Evolutionary conservation across 2,329 filamentous ascomycete species (phyloP).

Genomic region (Trichoderma afroharzianum): DNA sequence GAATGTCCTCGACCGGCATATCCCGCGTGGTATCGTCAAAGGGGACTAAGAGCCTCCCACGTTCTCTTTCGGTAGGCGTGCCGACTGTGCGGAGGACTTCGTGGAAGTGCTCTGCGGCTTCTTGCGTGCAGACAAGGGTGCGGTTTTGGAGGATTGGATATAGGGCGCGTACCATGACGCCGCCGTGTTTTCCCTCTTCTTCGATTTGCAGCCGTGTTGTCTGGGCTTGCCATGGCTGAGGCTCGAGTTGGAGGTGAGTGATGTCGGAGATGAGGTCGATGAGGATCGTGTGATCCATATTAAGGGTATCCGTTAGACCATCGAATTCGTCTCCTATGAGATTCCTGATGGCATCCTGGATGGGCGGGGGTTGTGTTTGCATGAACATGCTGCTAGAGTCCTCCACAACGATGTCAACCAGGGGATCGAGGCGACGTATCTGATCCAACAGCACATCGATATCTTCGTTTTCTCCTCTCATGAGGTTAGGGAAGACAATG

Average conservation of each 20-base stretch:
- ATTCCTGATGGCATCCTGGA: conserved; percentile 29
- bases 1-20: conserved; percentile 18
- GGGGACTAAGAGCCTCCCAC: conserved; percentile 34
- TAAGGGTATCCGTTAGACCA: conserved; percentile 35
- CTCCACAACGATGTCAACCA: conserved; percentile 34
- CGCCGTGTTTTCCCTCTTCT: conserved; percentile 31
- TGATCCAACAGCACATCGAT: conserved; percentile 34
- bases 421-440: conserved; percentile 28
- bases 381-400: conserved; percentile 28
- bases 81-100: conserved; percentile 36
- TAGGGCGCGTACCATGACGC: conserved; percentile 34
- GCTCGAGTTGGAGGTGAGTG: conserved; percentile 34
- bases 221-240: conserved; percentile 32
- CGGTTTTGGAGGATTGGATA: conserved; percentile 35
- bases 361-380: conserved; percentile 22
- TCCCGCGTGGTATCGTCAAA: conserved; percentile 20
- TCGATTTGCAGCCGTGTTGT: conserved; percentile 35
- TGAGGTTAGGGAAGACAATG: conserved; percentile 34
- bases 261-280: conserved; percentile 40
- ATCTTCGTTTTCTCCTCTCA: conserved; percentile 26
- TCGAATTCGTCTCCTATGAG: conserved; percentile 32
- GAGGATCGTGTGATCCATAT: conserved; percentile 41
- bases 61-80: conserved; percentile 35
- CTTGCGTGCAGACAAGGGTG: conserved; percentile 35
- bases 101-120: conserved; percentile 39